Conservation (phyloP, 306 rosid species). For the Gastrolobium villosum region DNA sequence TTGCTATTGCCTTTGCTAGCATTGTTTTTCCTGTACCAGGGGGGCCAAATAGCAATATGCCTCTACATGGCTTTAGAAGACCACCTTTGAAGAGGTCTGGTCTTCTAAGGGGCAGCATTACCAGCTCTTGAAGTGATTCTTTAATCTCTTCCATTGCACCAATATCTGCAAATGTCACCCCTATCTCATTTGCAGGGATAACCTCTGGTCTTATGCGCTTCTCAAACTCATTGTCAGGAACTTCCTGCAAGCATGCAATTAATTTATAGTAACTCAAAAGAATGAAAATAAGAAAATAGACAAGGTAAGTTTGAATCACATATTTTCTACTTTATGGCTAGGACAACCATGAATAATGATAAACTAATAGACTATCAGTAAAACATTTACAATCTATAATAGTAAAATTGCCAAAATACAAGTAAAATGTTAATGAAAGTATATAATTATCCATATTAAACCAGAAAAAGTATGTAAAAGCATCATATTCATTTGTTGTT, state of each 20-base stretch:
- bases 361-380: background rate
- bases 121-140: slow-evolving; percentile 84
- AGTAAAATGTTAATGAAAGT: slow-evolving; percentile 16
- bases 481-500: slow-evolving; percentile 8
- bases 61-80: slow-evolving; percentile 81
- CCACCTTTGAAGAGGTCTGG: slow-evolving; percentile 86
- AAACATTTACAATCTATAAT: background rate
- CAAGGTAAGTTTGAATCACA: background rate
- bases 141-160: slow-evolving; percentile 81
- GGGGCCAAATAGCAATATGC: slow-evolving; percentile 87
- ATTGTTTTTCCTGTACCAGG: slow-evolving; percentile 92
- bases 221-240: slow-evolving; percentile 83
- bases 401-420: background rate
- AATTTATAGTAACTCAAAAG: slow-evolving; percentile 13
- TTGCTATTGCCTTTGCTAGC: slow-evolving; percentile 90
- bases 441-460: slow-evolving; percentile 24
- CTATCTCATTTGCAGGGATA: slow-evolving; percentile 84
- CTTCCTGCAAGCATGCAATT: slow-evolving; percentile 62
- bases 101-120: slow-evolving; percentile 89
- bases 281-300: slow-evolving; percentile 20
- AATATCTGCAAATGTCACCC: slow-evolving; percentile 83
- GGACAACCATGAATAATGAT: background rate
- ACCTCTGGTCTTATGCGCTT: slow-evolving; percentile 85
- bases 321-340: background rate
- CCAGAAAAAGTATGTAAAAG: slow-evolving; percentile 4